These are phyloP conservation scores for Neopestalotiopsis sp. DNA, from an alignment of 2,329 filamentous ascomycete genomes.

Conservation along the genomic window DNA sequence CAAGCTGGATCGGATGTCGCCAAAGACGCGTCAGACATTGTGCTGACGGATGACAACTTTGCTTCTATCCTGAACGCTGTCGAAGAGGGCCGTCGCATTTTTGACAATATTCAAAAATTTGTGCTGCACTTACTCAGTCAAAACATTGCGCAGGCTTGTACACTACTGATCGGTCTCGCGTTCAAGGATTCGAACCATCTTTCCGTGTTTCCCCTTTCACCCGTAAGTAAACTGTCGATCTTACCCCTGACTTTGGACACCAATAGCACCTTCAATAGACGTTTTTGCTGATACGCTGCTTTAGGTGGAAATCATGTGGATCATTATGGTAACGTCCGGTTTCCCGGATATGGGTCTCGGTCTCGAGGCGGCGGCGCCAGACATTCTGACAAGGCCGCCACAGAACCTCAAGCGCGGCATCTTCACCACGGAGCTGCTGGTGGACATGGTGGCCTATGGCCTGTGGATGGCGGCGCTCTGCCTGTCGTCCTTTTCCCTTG, in stretches of 20 bases:
- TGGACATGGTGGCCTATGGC: constrained; percentile 73
- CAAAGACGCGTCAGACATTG: constrained; percentile 63
- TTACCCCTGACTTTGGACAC: neutral
- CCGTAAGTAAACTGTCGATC: constrained; percentile 40
- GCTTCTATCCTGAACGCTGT: constrained; percentile 73
- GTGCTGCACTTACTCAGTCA: constrained; percentile 72
- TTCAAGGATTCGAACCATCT: constrained; percentile 71
- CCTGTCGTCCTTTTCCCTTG: constrained; percentile 66
- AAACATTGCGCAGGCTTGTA: constrained; percentile 74
- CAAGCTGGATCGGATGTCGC: constrained; percentile 64
- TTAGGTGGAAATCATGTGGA: constrained; percentile 76
- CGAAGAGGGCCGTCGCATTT: constrained; percentile 73
- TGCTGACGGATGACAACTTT: constrained; percentile 76
- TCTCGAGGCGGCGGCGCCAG: constrained; percentile 72
- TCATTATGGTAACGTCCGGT: constrained; percentile 80
- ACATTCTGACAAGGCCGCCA: constrained; percentile 72
- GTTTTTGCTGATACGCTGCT: neutral
- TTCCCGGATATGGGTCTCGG: constrained; percentile 80
- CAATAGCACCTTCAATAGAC: neutral
- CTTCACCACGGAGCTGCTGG: constrained; percentile 69
- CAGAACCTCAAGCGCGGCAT: constrained; percentile 66
- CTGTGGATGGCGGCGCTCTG: constrained; percentile 71
- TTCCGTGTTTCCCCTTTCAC: constrained; percentile 76
- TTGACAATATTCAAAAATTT: constrained; percentile 79
- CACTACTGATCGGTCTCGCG: constrained; percentile 71